These are phyloP conservation scores for Ophiostoma sp. DNA, from an alignment of 2,329 filamentous ascomycete species.

Conservation along the genomic window DNA sequence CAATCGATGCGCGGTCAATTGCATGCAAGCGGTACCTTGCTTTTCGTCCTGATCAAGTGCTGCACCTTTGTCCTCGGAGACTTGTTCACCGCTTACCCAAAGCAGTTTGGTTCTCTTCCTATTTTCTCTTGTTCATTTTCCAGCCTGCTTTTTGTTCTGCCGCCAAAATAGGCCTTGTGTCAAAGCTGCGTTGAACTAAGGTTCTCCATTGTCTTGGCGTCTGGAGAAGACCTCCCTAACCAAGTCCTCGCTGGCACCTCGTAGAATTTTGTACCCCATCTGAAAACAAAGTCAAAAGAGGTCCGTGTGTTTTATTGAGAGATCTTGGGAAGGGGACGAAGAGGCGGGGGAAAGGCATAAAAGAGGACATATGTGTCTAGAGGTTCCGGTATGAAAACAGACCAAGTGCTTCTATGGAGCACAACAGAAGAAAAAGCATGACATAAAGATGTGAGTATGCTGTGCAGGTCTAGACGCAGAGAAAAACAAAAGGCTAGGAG, in stretches of 20 bases:
- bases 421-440: neutral
- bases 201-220: slow-evolving; percentile 18
- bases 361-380: neutral
- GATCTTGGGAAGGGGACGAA: neutral
- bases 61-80: neutral
- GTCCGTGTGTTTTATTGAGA: neutral
- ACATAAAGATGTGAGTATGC: neutral
- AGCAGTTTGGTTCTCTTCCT: neutral
- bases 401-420: neutral
- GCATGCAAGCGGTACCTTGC: neutral
- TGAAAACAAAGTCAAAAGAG: neutral
- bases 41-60: neutral
- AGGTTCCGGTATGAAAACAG: neutral
- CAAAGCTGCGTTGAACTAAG: slow-evolving; percentile 14
- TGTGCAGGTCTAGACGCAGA: neutral
- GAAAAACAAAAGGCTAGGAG: neutral
- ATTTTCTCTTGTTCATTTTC: neutral
- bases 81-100: neutral
- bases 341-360: neutral
- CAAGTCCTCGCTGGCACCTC: neutral
- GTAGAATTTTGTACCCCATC: slow-evolving; percentile 15
- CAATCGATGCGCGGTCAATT: neutral
- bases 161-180: neutral
- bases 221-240: neutral
- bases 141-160: neutral